Evolutionary conservation across 148 eudicot genomes (phyloP).

Genomic region (Simmondsia chinensis): DNA sequence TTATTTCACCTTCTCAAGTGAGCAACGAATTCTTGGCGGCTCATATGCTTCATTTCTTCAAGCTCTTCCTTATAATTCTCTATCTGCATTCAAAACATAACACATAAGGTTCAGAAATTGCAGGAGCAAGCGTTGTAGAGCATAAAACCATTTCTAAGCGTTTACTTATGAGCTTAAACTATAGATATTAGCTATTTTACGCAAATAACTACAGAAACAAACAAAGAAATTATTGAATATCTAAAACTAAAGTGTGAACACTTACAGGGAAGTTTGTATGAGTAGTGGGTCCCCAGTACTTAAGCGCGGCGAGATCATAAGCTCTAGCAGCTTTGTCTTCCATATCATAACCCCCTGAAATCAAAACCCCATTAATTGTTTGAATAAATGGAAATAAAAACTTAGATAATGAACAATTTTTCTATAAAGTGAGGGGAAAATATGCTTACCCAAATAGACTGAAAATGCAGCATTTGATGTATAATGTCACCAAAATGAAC

Average conservation of each 20-base stretch:
- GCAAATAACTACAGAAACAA: background rate
- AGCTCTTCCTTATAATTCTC: slow-evolving; percentile 66
- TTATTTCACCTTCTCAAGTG: slow-evolving; percentile 65
- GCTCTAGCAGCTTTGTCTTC: slow-evolving; percentile 95
- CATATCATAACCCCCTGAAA: slow-evolving; percentile 85
- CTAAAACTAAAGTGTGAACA: background rate
- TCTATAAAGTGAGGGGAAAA: background rate
- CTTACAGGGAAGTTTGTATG: slow-evolving; percentile 80
- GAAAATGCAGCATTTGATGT: slow-evolving; percentile 17
- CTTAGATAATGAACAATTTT: background rate
- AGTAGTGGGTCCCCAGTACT: slow-evolving; percentile 88
- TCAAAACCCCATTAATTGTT: background rate
- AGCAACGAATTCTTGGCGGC: slow-evolving; percentile 84
- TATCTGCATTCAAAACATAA: slow-evolving; percentile 24
- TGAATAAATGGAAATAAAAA: background rate
- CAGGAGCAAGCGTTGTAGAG: too few species aligned
- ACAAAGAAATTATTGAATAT: background rate
- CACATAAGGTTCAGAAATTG: background rate
- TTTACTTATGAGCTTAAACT: too few species aligned
- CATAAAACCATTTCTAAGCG: too few species aligned
- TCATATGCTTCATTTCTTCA: slow-evolving; percentile 84
- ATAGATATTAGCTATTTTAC: too few species aligned
- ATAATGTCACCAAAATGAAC: slow-evolving; percentile 23
- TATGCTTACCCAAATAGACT: slow-evolving; percentile 90
- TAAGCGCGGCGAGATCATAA: slow-evolving; percentile 90